Evolutionary conservation across 1,284 basidiomycete species (phyloP).

Genomic region (Sanguinoderma infundibulare): DNA sequence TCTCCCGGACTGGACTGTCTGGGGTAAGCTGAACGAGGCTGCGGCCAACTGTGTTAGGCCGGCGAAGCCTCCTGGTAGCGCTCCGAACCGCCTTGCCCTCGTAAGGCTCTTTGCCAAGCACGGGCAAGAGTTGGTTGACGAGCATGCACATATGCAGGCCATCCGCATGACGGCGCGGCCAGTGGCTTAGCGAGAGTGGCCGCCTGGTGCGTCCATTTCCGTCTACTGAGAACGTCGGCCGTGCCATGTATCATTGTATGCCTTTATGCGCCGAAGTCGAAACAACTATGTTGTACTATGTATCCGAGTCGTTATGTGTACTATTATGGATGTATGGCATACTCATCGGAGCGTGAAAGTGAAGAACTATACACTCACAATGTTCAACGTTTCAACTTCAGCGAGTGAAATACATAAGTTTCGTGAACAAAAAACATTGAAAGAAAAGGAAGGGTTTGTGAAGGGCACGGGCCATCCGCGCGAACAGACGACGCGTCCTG

Average conservation of each 20-base stretch:
- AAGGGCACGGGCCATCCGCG: conserved; percentile 71
- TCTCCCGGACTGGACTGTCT: conserved; percentile 1
- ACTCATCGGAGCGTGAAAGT: not conserved
- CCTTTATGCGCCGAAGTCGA: not conserved
- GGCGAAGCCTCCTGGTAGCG: conserved; percentile 5
- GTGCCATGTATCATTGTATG: not conserved
- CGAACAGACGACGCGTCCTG: conserved; percentile 81
- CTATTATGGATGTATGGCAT: not conserved
- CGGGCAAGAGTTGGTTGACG: not conserved
- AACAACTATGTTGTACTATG: not conserved
- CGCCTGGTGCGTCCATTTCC: not conserved
- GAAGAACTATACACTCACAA: too few relatives aligned
- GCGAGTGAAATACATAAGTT: not conserved
- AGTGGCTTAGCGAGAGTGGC: not conserved
- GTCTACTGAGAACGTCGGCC: not conserved
- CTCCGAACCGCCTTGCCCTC: not conserved
- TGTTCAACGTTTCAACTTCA: too few relatives aligned
- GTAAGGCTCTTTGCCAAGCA: conserved; percentile 7
- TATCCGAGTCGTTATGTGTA: not conserved
- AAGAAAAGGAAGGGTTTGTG: conserved; percentile 69
- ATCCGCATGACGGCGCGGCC: not conserved
- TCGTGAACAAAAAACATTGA: not conserved
- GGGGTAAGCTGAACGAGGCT: conserved; percentile 5
- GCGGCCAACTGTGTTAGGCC: conserved; percentile 5
- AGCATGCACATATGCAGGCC: conserved; percentile 3